Conservation (phyloP, 139 green algal species). For the Pseudopediastrum boryanum region DNA sequence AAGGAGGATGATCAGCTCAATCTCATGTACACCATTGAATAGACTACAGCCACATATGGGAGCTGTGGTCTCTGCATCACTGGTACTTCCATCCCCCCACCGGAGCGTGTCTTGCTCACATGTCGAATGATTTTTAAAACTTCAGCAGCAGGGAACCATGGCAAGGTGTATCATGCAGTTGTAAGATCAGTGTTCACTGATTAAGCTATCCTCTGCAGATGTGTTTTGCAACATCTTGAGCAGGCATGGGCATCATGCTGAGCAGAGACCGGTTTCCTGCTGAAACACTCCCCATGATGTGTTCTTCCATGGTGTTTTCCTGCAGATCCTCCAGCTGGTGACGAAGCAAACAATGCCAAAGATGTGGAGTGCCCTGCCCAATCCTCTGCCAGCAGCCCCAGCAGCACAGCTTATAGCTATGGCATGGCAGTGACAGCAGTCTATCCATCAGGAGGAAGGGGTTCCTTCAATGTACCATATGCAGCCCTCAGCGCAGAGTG, state of each 20-base stretch:
- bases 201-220: too few species aligned
- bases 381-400: neutral
- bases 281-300: neutral
- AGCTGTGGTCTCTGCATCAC: too few species aligned
- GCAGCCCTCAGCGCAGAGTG: conserved; percentile 44
- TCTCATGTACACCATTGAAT: neutral
- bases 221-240: too few species aligned
- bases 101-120: too few species aligned
- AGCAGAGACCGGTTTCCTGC: neutral
- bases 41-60: neutral
- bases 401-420: conserved; percentile 5
- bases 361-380: conserved; percentile 31
- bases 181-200: too few species aligned
- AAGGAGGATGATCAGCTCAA: neutral
- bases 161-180: too few species aligned
- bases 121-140: too few species aligned
- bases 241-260: too few species aligned
- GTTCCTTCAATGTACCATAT: conserved; percentile 38
- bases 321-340: conserved; percentile 52
- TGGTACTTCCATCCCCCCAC: too few species aligned
- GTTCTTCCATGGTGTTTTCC: neutral
- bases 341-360: conserved; percentile 41
- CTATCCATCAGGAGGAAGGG: neutral
- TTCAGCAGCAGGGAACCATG: too few species aligned
- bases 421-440: neutral